phyloP scores from a whole-genome alignment of 441 rosid species.

The Arabidopsis lyrata region DNA sequence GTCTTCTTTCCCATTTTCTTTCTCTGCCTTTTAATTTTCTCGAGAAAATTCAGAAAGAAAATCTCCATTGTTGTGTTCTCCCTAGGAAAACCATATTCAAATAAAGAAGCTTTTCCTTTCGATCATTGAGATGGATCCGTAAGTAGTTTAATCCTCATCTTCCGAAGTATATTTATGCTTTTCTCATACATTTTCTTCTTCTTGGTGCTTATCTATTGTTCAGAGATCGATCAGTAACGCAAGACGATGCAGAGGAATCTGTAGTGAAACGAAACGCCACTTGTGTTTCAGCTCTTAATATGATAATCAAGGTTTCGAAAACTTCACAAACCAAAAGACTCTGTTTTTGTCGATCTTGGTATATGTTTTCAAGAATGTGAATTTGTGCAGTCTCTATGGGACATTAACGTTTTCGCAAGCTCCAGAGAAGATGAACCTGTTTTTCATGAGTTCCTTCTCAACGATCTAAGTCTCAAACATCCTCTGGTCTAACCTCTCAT shows the following conservation, averaged over 20 bases:
- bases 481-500: constrained; percentile 9
- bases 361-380: constrained; percentile 13
- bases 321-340: not conserved
- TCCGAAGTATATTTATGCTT: not conserved
- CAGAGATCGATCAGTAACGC: not conserved
- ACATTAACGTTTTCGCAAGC: not conserved
- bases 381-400: constrained; percentile 31
- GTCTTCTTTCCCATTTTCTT: no score
- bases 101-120: no score
- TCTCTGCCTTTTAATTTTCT: no score
- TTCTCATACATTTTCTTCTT: not conserved
- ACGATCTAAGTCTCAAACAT: constrained; percentile 3
- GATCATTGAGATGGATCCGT: not conserved
- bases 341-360: not conserved
- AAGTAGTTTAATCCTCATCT: not conserved
- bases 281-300: constrained; percentile 23
- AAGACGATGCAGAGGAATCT: not conserved
- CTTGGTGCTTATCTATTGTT: not conserved
- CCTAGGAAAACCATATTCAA: no score
- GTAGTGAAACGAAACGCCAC: not conserved
- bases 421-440: no score
- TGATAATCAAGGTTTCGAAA: constrained; percentile 17
- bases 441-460: constrained; percentile 16
- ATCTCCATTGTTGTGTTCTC: no score
- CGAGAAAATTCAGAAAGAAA: no score